Percentiles rank a stretch among this genome's conserved stretches.
phyloP scores from a whole-genome alignment of 2,329 filamentous ascomycete genomes.

The Camillea tinctor region DNA sequence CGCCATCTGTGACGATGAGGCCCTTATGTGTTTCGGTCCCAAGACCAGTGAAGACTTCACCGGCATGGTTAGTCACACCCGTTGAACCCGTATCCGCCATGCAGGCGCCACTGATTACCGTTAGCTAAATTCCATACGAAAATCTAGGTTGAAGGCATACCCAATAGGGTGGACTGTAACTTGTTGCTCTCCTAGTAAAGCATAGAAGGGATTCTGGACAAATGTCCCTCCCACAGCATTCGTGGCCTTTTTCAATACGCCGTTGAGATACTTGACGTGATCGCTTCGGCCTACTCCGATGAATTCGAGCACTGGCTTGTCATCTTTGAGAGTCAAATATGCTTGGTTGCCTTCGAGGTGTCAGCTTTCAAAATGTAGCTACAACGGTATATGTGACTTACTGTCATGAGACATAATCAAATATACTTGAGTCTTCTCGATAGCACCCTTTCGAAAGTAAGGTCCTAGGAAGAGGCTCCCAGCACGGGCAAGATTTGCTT shows the following conservation, averaged over 20 bases:
- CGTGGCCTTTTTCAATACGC: conserved; percentile 53
- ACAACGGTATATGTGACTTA: conserved; percentile 24
- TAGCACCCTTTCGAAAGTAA: conserved; percentile 53
- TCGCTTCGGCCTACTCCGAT: conserved; percentile 56
- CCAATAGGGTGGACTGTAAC: conserved; percentile 68
- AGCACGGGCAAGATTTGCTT: conserved; percentile 46
- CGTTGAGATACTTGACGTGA: conserved; percentile 53
- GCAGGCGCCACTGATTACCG: conserved; percentile 51
- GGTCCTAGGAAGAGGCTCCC: conserved; percentile 59
- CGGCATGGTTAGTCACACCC: conserved; percentile 61
- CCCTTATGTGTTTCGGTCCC: conserved; percentile 53
- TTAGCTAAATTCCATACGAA: conserved; percentile 4
- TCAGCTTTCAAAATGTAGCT: conserved; percentile 4
- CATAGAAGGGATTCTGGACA: conserved; percentile 57
- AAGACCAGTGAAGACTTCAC: conserved; percentile 56
- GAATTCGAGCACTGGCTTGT: conserved; percentile 60
- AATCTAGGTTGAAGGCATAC: conserved; percentile 34
- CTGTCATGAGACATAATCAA: conserved; percentile 67
- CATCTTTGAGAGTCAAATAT: conserved; percentile 55
- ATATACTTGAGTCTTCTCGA: conserved; percentile 62
- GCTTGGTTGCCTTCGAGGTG: conserved; percentile 52
- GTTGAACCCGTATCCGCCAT: conserved; percentile 58
- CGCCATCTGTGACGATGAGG: conserved; percentile 60
- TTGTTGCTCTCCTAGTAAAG: conserved; percentile 54
- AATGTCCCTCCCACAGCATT: conserved; percentile 59